These are phyloP conservation scores for Litchi chinensis DNA, from an alignment of 345 rosid species.

Conservation along the genomic window DNA sequence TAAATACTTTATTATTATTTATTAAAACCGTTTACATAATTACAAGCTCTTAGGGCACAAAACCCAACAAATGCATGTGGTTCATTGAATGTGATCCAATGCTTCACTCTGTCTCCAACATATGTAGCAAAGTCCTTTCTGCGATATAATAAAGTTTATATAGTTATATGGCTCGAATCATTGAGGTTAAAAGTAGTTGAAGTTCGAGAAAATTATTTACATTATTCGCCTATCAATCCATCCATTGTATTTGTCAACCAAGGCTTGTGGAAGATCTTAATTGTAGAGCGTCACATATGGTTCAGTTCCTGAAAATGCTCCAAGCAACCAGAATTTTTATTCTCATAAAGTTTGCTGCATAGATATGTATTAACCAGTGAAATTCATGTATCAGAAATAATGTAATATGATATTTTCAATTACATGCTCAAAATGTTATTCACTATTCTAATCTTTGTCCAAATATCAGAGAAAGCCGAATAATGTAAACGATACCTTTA, in stretches of 20 bases:
- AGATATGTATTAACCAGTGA: neutral
- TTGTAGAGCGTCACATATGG: conserved; percentile 92
- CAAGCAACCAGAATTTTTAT: neutral
- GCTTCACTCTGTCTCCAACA: conserved; percentile 91
- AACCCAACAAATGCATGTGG: too few species aligned
- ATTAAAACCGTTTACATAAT: too few species aligned
- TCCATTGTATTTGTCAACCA: conserved; percentile 74
- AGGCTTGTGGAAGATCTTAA: conserved; percentile 98
- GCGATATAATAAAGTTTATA: neutral
- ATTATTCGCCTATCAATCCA: conserved; percentile 77
- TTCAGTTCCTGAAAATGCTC: conserved; percentile 58
- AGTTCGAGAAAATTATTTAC: conserved; percentile 36
- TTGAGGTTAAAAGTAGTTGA: neutral
- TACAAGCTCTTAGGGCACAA: too few species aligned
- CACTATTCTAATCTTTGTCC: too few species aligned
- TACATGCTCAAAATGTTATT: neutral
- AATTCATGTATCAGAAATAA: neutral
- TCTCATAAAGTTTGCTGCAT: neutral
- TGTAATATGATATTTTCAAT: neutral
- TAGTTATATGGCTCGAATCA: neutral
- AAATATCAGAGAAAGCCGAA: neutral
- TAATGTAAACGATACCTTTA: conserved; percentile 42
- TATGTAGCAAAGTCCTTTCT: conserved; percentile 79
- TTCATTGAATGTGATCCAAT: too few species aligned
- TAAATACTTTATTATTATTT: too few species aligned